Evolutionary conservation across 225 moss, liverwort and hornwort genomes (phyloP), one percentile per base, ranked within the genome.

Genomic region (Physcomitrium patens): DNA sequence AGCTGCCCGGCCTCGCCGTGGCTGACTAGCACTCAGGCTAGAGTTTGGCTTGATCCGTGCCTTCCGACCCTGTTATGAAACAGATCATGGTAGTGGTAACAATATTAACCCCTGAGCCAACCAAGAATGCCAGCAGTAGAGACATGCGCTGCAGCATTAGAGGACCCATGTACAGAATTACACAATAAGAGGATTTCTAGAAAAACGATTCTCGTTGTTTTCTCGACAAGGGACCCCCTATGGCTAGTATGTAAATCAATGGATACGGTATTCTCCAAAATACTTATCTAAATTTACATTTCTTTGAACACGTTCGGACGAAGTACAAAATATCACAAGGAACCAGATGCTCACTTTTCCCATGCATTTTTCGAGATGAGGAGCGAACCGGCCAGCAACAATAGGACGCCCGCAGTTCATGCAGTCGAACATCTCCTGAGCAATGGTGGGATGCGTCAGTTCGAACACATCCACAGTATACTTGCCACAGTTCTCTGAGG

Each of bases 311-410:
- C 24, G 0, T 47, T 48, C 24, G 2, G 42, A 7, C 10, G 31
- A 63, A 44, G 18, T 24, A 17, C 18, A 49, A 50, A 41, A 42
- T 15, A 42, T 47, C 16, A 1, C 31, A 37, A 37, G 4, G 7
- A 37, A 37, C 31, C 31, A 41, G 57, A 8, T 78, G 12, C 75
- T 68, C 50, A 93, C 93, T 89, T 90, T 93, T 12, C 93, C 93
- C 93, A 93, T 93, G 27, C 93, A 93, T 80, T 93, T 93, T 67
- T 93, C 93, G 62, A 93, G 74, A 47, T 93, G 93, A 64, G 91
- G 93, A 48, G 93, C 93, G 83, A 93, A 93, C 50, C 93, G 89
- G 55, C 93, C 91, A 24, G 93, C 91, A 42, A 91, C 90, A 58
- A 93, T 90, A 11, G 91, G 87, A 47, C 89, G 93, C 61, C 89